phyloP scores from a whole-genome alignment of 768 basidiomycete species.

The Hericium alpestre region DNA sequence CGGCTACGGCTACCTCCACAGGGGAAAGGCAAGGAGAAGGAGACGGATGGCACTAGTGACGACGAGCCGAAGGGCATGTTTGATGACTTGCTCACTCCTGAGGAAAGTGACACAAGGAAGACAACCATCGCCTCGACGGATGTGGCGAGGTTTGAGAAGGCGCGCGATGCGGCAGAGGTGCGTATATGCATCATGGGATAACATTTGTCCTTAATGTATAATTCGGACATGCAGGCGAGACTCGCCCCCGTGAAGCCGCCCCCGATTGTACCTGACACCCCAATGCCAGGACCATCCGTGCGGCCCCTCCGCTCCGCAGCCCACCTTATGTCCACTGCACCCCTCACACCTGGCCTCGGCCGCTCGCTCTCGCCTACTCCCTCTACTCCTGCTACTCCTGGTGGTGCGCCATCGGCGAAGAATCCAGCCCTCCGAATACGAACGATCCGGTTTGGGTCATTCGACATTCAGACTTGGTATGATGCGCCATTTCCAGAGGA shows the following conservation, averaged over 20 bases:
- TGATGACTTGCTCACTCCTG: slow-evolving; percentile 64
- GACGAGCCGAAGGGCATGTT: slow-evolving; percentile 59
- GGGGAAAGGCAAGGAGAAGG: slow-evolving; percentile 61
- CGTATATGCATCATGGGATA: slow-evolving; percentile 10
- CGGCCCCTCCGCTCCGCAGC: slow-evolving; percentile 54
- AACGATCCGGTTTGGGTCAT: slow-evolving; percentile 81
- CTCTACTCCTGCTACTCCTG: slow-evolving; percentile 23
- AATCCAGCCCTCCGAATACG: slow-evolving; percentile 55
- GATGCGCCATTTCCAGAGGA: slow-evolving; percentile 99
- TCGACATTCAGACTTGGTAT: slow-evolving; percentile 96
- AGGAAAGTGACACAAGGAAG: slow-evolving; percentile 63
- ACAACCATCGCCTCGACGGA: slow-evolving; percentile 54
- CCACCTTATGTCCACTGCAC: slow-evolving; percentile 27
- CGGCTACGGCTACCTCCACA: slow-evolving; percentile 49
- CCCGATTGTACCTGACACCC: slow-evolving; percentile 21
- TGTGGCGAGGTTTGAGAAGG: slow-evolving; percentile 63
- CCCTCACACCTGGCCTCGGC: slow-evolving; percentile 13
- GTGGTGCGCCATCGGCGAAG: slow-evolving; percentile 11
- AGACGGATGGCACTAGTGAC: slow-evolving; percentile 43
- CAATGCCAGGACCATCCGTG: slow-evolving; percentile 45
- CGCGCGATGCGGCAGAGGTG: slow-evolving; percentile 67
- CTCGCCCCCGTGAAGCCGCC: slow-evolving; percentile 32
- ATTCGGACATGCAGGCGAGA: slow-evolving; percentile 30
- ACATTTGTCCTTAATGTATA: not conserved
- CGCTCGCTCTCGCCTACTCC: slow-evolving; percentile 25